phyloP scores from a whole-genome alignment of 2,329 filamentous ascomycete species.

The Didymella lethalis region DNA sequence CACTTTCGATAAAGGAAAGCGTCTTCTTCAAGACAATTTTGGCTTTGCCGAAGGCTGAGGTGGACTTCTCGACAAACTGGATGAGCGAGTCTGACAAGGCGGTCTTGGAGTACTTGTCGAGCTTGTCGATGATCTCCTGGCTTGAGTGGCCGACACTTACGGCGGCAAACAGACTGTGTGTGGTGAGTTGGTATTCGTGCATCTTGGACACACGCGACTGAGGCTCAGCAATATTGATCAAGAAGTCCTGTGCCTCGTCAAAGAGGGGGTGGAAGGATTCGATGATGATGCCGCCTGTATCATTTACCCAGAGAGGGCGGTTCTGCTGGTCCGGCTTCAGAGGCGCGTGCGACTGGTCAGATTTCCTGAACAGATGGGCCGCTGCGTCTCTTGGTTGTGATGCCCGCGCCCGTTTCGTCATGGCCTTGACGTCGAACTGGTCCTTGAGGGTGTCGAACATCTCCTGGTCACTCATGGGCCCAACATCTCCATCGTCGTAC shows the following conservation, averaged over 20 bases:
- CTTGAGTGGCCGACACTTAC: slow-evolving; percentile 93
- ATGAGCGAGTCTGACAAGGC: slow-evolving; percentile 82
- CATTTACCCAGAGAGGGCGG: slow-evolving; percentile 93
- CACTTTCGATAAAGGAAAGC: slow-evolving; percentile 91
- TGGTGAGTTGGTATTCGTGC: slow-evolving; percentile 91
- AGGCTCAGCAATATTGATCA: slow-evolving; percentile 95
- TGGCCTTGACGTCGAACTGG: slow-evolving; percentile 47
- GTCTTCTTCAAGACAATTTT: slow-evolving; percentile 95
- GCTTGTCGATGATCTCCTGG: slow-evolving; percentile 85
- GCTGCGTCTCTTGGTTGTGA: slow-evolving; percentile 57
- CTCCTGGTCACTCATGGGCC: slow-evolving; percentile 56
- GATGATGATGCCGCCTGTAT: slow-evolving; percentile 83
- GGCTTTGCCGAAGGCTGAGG: slow-evolving; percentile 92
- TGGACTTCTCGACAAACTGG: slow-evolving; percentile 81
- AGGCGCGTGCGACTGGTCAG: slow-evolving; percentile 82
- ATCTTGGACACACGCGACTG: slow-evolving; percentile 87
- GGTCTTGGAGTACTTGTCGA: slow-evolving; percentile 90
- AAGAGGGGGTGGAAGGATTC: slow-evolving; percentile 94
- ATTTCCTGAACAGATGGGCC: slow-evolving; percentile 64
- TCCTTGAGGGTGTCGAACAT: slow-evolving; percentile 58
- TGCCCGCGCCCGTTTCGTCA: slow-evolving; percentile 42
- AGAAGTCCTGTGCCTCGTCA: slow-evolving; percentile 87
- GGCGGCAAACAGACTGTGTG: slow-evolving; percentile 92
- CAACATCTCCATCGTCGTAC: slow-evolving; percentile 60
- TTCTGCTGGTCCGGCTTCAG: slow-evolving; percentile 90